phyloP scores from a whole-genome alignment of 129 eudicot species.

The Flaveria ramosissima region DNA sequence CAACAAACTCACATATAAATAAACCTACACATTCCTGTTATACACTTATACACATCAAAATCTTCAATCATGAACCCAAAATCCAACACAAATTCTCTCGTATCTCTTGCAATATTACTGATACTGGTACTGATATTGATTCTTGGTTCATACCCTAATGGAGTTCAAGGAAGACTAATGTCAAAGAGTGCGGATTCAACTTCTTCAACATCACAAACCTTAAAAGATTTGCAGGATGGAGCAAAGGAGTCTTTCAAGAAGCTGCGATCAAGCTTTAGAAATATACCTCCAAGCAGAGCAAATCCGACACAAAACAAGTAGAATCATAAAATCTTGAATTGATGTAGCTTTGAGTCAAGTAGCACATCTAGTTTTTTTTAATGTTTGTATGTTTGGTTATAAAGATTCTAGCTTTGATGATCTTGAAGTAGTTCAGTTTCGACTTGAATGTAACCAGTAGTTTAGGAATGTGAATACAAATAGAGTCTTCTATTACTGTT shows the following conservation, averaged over 20 bases:
- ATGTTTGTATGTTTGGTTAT: conserved; percentile 29
- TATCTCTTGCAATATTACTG: conserved; percentile 48
- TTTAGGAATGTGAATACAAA: conserved; percentile 46
- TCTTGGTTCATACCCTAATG: conserved; percentile 38
- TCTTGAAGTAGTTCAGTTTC: conserved; percentile 17
- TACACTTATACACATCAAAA: conserved; percentile 26
- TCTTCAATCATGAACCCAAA: conserved; percentile 43
- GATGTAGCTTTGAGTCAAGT: conserved; percentile 12
- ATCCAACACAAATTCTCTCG: conserved; percentile 28
- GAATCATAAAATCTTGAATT: conserved; percentile 16
- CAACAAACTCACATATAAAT: background rate
- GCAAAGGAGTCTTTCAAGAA: conserved; percentile 54
- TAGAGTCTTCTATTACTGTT: conserved; percentile 26
- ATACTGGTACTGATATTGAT: conserved; percentile 32
- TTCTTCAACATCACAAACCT: conserved; percentile 44
- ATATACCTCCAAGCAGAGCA: conserved; percentile 76
- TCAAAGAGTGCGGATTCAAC: conserved; percentile 20
- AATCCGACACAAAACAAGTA: conserved; percentile 88
- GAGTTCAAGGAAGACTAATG: conserved; percentile 31
- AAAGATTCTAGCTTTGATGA: background rate
- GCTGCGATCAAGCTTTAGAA: conserved; percentile 55
- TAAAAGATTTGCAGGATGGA: conserved; percentile 40
- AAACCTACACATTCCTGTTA: conserved; percentile 5
- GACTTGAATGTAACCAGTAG: conserved; percentile 33
- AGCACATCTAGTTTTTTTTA: conserved; percentile 25